Conservation (phyloP, 805 yeast genomes). For the Barnettozyma pratensis region DNA sequence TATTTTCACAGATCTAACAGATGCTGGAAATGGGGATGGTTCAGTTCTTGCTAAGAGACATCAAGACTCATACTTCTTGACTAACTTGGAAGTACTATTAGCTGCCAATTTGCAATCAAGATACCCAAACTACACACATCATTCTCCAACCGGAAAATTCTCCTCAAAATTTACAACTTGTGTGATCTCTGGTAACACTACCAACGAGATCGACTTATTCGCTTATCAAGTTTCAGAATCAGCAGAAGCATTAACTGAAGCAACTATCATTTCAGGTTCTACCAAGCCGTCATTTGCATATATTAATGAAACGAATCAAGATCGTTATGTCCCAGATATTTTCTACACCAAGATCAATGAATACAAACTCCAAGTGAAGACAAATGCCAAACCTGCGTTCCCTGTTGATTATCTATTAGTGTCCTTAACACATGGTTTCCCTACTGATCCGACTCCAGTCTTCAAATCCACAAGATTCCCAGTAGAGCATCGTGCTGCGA, state of each 20-base stretch:
- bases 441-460: constrained; percentile 48
- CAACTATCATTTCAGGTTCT: constrained; percentile 81
- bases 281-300: constrained; percentile 87
- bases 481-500: constrained; percentile 71
- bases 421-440: constrained; percentile 90
- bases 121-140: constrained; percentile 58
- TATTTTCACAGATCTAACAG: constrained; percentile 84
- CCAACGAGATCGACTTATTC: constrained; percentile 85
- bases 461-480: constrained; percentile 54
- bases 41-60: constrained; percentile 90
- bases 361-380: constrained; percentile 82
- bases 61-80: constrained; percentile 81
- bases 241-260: constrained; percentile 83
- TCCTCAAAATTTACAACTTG: constrained; percentile 94
- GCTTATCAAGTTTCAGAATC: constrained; percentile 85
- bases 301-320: constrained; percentile 65
- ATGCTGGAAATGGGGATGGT: constrained; percentile 83
- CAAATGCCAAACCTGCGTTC: constrained; percentile 84
- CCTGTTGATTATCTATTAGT: constrained; percentile 90
- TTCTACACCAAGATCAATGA: constrained; percentile 82
- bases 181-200: constrained; percentile 81
- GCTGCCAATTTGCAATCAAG: constrained; percentile 73
- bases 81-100: constrained; percentile 81
- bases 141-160: constrained; percentile 57
- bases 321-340: constrained; percentile 91